Base-by-base conservation (phyloP, 1,284 basidiomycete genomes). In the Amylostereum areolatum region DNA sequence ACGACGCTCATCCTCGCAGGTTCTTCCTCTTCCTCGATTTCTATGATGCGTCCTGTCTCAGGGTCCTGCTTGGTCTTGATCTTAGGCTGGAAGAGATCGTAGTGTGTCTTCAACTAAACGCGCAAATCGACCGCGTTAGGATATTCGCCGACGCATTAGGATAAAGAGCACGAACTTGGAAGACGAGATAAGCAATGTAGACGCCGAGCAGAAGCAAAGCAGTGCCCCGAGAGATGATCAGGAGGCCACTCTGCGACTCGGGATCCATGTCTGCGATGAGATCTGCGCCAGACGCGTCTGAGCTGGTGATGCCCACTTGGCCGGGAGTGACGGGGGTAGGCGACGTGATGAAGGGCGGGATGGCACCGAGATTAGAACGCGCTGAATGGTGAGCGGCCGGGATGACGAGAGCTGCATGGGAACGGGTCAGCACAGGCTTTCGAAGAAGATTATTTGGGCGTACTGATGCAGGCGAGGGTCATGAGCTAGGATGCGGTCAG, bases 391-490 rank as follows among this genome's bases (percentile, higher is more conserved):
- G 95, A 1, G 92, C 92, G 31, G 92, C 92, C n/a, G 92, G 92
- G 51, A 97, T 86, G 54, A 94, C 86, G 37, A 97, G 77, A 29
- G 92, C 85, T 88, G 49, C 43, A 43, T 34, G 44, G 47, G 18
- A 28, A 4, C 31, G 10, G 31, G 8, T 35, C 30, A 34, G 18
- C 33, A 41, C 11, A 36, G 31, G 25, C 39, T 42, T 40, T 35
- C 51, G 54, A 28, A 40, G 12, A 18, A 41, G 43, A 45, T 8
- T 24, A 30, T 5, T 3, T 24, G 12, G 27, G 71, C 82, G 55
- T 62, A 88, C 85, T 93, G 65, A 95, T 92, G 65, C 89, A 90
- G 5, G 92, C 79, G 33, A 96, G 72, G 3, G 89, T 93, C 88
- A 95, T 89, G 51, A 96, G 70, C 75, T 89, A 66, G 6, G 45